These are phyloP conservation scores for Barbarea vulgaris DNA, from an alignment of 345 rosid species.

Conservation along the genomic window DNA sequence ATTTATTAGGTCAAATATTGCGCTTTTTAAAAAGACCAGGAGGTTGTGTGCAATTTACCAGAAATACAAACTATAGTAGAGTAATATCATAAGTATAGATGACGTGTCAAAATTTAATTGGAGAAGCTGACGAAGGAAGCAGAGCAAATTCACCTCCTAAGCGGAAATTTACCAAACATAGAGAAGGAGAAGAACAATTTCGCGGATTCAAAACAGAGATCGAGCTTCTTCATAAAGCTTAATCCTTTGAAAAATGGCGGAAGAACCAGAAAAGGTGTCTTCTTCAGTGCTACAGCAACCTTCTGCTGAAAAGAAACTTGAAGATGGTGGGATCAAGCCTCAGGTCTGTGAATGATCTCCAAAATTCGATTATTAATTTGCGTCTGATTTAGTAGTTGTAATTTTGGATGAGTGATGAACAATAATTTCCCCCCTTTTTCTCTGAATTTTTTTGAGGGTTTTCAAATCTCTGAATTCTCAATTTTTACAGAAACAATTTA, in stretches of 20 bases:
- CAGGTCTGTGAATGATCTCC: constrained; percentile 45
- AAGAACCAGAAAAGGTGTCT: constrained; percentile 42
- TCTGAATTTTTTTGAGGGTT: constrained; percentile 6
- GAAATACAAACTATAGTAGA: neutral
- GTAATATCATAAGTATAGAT: neutral
- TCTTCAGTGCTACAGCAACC: constrained; percentile 41
- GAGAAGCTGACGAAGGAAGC: constrained; percentile 27
- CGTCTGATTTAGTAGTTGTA: neutral
- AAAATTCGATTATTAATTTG: neutral
- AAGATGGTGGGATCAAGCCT: constrained; percentile 39
- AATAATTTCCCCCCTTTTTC: neutral
- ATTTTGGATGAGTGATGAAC: neutral
- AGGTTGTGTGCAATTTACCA: neutral
- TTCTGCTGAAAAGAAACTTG: constrained; percentile 34
- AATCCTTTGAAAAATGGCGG: constrained; percentile 48
- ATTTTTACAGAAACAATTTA: neutral
- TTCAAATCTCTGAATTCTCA: neutral
- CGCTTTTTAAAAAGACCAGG: neutral
- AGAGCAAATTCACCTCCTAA: neutral
- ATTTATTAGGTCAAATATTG: neutral
- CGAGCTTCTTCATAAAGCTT: constrained; percentile 5
- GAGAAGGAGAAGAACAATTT: constrained; percentile 6
- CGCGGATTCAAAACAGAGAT: constrained; percentile 15
- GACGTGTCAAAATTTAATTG: constrained; percentile 26
- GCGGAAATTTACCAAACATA: neutral